Base-by-base conservation (phyloP, 2,329 filamentous ascomycete genomes). In the Hymenoscyphus occultus region DNA sequence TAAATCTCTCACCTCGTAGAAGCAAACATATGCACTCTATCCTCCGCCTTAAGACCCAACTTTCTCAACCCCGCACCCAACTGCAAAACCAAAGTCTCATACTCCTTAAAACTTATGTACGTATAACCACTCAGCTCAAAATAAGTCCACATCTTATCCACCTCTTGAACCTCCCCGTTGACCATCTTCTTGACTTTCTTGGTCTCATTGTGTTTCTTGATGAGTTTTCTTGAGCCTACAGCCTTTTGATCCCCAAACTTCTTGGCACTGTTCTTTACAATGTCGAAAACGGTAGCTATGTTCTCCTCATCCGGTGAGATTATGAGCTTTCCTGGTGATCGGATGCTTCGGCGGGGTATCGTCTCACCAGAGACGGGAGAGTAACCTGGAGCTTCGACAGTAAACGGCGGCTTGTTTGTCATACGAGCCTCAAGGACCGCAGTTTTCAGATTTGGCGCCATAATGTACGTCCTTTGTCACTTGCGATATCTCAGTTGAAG, bases 101-200 rank as follows among this genome's bases (percentile, higher is more conserved):
- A 93, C 78, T 94, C 89, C 71, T 84, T 83, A 78, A 90, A 95
- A 72, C 82, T 88, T 75, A 89, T 82, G 81, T 89, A 94, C 68
- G 85, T 84, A 81, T 93, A 95, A 60, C 82, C 82, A 75, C 88
- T 90, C 73, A 93, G 86, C 80, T 95, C 91, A 76, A 91, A 94
- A 78, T 89, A 94, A 56, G 86, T 88, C 91, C 91, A 95, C 74
- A 90, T 84, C 86, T 94, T 94, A 76, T 93, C 90, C 22, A 93
- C 86, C 77, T 93, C 85, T 73, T 85, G 81, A 81, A 93, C 89
- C 74, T 88, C 84, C 70, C 91, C 91, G 75, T 94, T 90, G 60
- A 94, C 81, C 64, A 92, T 82, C 83, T 93, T 94, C 85, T 93
- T 94, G 76, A 94, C 81, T 83, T 92, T 93, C 82, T 93, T 94